These are phyloP conservation scores for Ophiostoma angusticollis DNA, from an alignment of 2,329 filamentous ascomycete genomes.

Conservation along the genomic window DNA sequence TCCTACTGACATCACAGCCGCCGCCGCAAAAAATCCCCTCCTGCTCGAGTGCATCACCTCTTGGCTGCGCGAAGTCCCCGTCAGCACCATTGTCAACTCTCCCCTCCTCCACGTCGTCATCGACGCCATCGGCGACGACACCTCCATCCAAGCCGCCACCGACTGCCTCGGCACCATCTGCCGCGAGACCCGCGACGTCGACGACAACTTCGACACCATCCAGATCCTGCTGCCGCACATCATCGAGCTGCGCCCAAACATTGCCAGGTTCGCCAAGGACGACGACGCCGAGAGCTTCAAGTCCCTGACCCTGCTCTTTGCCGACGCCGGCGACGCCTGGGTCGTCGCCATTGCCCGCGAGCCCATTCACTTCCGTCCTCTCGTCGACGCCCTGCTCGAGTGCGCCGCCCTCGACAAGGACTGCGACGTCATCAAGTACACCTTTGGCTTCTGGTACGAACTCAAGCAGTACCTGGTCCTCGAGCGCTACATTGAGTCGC, in stretches of 20 bases:
- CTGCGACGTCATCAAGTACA: constrained; percentile 81
- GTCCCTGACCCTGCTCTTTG: constrained; percentile 77
- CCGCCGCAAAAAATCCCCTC: constrained; percentile 71
- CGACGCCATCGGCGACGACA: constrained; percentile 59
- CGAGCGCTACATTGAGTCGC: constrained; percentile 75
- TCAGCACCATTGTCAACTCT: constrained; percentile 71
- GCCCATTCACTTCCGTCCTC: constrained; percentile 63
- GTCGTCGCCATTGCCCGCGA: constrained; percentile 80
- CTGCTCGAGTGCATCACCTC: constrained; percentile 92
- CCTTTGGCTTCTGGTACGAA: constrained; percentile 97
- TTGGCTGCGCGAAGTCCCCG: constrained; percentile 87
- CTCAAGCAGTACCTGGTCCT: constrained; percentile 91
- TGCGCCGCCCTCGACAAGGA: constrained; percentile 80
- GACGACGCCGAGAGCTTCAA: constrained; percentile 82
- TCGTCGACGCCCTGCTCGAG: constrained; percentile 88
- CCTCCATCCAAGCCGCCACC: constrained; percentile 73
- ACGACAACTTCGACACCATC: constrained; percentile 75
- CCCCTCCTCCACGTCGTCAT: constrained; percentile 73
- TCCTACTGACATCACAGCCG: constrained; percentile 1
- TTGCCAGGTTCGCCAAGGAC: constrained; percentile 59
- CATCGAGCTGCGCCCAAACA: constrained; percentile 62
- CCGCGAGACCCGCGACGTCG: constrained; percentile 82
- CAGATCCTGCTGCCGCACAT: constrained; percentile 71
- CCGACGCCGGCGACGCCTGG: constrained; percentile 91
- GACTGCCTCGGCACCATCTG: constrained; percentile 91